These are phyloP conservation scores for Boletus patriciae DNA, from an alignment of 768 basidiomycete genomes.

Conservation along the genomic window DNA sequence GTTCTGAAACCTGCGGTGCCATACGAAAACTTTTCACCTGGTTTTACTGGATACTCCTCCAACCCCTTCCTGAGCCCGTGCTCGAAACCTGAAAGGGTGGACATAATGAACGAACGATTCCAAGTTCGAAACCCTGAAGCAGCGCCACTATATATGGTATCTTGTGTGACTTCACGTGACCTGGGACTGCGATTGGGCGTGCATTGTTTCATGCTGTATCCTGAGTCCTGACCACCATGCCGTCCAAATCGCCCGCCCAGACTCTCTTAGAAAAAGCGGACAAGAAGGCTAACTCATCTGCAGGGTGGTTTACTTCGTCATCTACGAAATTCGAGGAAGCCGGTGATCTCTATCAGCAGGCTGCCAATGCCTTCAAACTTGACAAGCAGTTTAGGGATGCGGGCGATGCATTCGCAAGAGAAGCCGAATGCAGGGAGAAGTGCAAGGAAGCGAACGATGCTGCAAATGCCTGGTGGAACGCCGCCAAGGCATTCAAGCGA, in stretches of 20 bases:
- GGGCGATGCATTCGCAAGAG: slow-evolving; percentile 88
- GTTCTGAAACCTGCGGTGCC: slow-evolving; percentile 96
- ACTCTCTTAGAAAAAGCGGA: slow-evolving; percentile 81
- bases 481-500: slow-evolving; percentile 93
- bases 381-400: slow-evolving; percentile 91
- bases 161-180: slow-evolving; percentile 17
- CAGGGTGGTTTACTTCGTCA: slow-evolving; percentile 86
- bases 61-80: slow-evolving; percentile 49
- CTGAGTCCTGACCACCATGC: slow-evolving; percentile 43
- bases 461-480: slow-evolving; percentile 99
- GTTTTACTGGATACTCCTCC: slow-evolving; percentile 71
- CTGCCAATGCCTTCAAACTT: slow-evolving; percentile 89
- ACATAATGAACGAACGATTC: slow-evolving; percentile 27
- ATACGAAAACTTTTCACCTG: slow-evolving; percentile 72
- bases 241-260: slow-evolving; percentile 77
- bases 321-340: slow-evolving; percentile 91
- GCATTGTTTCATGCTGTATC: background rate
- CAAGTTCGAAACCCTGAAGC: background rate
- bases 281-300: slow-evolving; percentile 84
- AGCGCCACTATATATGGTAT: background rate
- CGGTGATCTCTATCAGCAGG: slow-evolving; percentile 92
- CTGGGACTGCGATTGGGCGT: background rate
- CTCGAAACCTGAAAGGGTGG: slow-evolving; percentile 34
- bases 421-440: slow-evolving; percentile 91
- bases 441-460: slow-evolving; percentile 89